Conservation (phyloP, 495 filamentous ascomycete species). For the Astrocystis sublimbata region DNA sequence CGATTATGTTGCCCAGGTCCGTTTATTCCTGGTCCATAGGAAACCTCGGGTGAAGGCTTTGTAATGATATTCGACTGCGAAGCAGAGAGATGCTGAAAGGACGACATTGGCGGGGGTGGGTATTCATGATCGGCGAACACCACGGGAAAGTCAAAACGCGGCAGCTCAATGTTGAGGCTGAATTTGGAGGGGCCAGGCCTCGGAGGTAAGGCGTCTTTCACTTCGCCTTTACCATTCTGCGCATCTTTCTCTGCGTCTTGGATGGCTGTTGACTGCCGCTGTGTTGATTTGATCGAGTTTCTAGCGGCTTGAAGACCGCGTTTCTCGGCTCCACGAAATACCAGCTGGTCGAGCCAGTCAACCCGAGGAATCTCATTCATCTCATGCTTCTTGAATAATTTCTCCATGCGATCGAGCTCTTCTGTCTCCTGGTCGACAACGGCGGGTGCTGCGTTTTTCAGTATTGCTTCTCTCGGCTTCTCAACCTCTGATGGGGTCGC, state of each 20-base stretch:
- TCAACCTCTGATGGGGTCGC: constrained; percentile 70
- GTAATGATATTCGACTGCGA: constrained; percentile 66
- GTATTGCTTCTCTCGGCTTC: constrained; percentile 48
- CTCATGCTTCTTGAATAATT: constrained; percentile 94
- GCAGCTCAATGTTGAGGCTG: constrained; percentile 84
- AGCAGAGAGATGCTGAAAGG: constrained; percentile 61
- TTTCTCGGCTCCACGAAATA: constrained; percentile 84
- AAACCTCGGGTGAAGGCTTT: constrained; percentile 79
- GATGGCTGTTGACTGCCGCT: constrained; percentile 33
- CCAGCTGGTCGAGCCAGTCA: constrained; percentile 93
- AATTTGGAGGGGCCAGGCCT: constrained; percentile 55
- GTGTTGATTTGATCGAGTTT: constrained; percentile 37
- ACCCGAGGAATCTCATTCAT: constrained; percentile 91
- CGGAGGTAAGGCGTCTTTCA: constrained; percentile 52
- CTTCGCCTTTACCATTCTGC: constrained; percentile 25
- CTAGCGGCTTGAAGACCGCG: constrained; percentile 59
- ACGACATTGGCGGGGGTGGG: constrained; percentile 74
- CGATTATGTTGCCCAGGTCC: constrained; percentile 58
- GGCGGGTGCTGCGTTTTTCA: constrained; percentile 10
- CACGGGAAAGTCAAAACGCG: constrained; percentile 92
- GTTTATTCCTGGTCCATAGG: constrained; percentile 79
- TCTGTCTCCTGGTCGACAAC: constrained; percentile 61
- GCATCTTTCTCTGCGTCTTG: constrained; percentile 38
- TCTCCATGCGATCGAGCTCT: constrained; percentile 81
- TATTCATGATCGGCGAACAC: constrained; percentile 96